phyloP scores from a whole-genome alignment of 2,329 filamentous ascomycete species.

The Chrysoporthe deuterocubensis region DNA sequence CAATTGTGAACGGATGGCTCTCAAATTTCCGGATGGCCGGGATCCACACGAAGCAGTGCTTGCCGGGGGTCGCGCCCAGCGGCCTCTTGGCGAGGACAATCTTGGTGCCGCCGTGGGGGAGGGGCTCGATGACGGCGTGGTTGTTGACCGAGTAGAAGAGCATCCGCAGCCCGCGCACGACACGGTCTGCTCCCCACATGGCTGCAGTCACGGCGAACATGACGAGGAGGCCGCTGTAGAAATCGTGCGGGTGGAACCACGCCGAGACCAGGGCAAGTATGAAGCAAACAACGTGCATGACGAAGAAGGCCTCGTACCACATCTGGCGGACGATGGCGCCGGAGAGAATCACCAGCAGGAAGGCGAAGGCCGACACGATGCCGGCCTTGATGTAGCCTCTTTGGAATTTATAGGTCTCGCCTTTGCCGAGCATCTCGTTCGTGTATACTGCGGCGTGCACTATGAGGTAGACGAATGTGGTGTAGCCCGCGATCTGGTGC shows the following conservation, averaged over 20 bases:
- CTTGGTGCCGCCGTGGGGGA: constrained; percentile 58
- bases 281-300: constrained; percentile 55
- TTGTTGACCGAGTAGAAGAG: constrained; percentile 53
- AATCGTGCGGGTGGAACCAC: constrained; percentile 56
- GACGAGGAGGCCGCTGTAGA: constrained; percentile 44
- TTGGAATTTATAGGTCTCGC: constrained; percentile 39
- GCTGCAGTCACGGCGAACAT: constrained; percentile 47
- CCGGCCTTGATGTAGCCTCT: constrained; percentile 49
- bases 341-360: constrained; percentile 49
- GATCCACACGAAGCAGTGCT: constrained; percentile 69
- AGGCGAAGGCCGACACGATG: constrained; percentile 51
- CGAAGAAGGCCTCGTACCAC: constrained; percentile 62
- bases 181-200: constrained; percentile 57
- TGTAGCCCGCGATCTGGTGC: constrained; percentile 57
- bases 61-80: constrained; percentile 52
- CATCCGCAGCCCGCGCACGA: constrained; percentile 51
- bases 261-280: constrained; percentile 51
- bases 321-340: constrained; percentile 49
- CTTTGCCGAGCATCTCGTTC: constrained; percentile 42
- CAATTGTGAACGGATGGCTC: constrained; percentile 68
- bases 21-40: constrained; percentile 60
- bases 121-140: constrained; percentile 54
- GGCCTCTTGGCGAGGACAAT: constrained; percentile 57
- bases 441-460: constrained; percentile 52
- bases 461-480: constrained; percentile 49